These are phyloP conservation scores for Dictyostelium discoideum DNA, from an alignment of 78 protist genomes.

Conservation along the genomic window DNA sequence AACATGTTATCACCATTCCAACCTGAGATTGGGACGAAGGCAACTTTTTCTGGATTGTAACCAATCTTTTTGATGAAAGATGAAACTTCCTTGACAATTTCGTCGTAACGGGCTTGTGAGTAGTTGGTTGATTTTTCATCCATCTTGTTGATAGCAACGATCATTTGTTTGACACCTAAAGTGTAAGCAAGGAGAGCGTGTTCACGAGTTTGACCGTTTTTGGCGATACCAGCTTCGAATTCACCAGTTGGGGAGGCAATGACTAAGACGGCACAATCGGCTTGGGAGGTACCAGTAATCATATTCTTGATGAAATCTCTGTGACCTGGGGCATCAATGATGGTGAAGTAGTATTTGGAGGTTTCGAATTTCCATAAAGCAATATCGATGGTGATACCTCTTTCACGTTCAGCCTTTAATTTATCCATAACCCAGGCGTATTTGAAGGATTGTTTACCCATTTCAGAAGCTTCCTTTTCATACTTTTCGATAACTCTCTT, in stretches of 20 bases:
- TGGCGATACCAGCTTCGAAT: slow-evolving; percentile 98
- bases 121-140: slow-evolving; percentile 94
- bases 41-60: slow-evolving; percentile 92
- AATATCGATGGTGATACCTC: slow-evolving; percentile 97
- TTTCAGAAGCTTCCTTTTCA: slow-evolving; percentile 97
- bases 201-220: slow-evolving; percentile 98
- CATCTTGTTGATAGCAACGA: slow-evolving; percentile 98
- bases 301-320: slow-evolving; percentile 99
- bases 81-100: slow-evolving; percentile 91
- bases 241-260: slow-evolving; percentile 94
- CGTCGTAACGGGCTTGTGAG: slow-evolving; percentile 91
- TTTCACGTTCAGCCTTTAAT: slow-evolving; percentile 97
- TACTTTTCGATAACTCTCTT: slow-evolving; percentile 88
- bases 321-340: slow-evolving; percentile 99
- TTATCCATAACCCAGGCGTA: slow-evolving; percentile 99
- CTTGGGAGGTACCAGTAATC: slow-evolving; percentile 99
- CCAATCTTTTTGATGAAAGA: slow-evolving; percentile 94
- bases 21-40: slow-evolving; percentile 98
- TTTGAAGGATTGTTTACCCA: slow-evolving; percentile 98
- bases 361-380: slow-evolving; percentile 99
- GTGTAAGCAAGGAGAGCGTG: slow-evolving; percentile 99
- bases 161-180: slow-evolving; percentile 97
- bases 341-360: slow-evolving; percentile 97
- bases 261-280: slow-evolving; percentile 96
- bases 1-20: slow-evolving; percentile 98